phyloP scores from a whole-genome alignment of 192 early-diverging fungal genomes.

The Coemansia sp. region DNA sequence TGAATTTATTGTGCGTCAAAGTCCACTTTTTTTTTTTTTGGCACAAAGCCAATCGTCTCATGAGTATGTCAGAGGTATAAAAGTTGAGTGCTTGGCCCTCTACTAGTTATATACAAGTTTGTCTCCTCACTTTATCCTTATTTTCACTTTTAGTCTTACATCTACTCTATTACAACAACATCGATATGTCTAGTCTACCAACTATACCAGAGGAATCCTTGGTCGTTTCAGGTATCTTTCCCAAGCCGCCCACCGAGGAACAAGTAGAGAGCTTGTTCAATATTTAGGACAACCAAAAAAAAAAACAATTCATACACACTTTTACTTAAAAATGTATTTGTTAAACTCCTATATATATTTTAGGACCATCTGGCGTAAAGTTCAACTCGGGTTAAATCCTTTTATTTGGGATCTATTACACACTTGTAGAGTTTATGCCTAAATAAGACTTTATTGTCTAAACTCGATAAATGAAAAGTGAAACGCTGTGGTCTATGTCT shows the following conservation, averaged over 20 bases:
- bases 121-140: neutral
- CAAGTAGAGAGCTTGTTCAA: constrained; percentile 4
- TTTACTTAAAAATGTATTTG: too few relatives aligned
- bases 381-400: neutral
- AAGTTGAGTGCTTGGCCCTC: neutral
- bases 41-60: neutral
- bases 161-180: neutral
- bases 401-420: too few relatives aligned
- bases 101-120: neutral
- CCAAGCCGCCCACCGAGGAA: constrained; percentile 3
- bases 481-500: constrained; percentile 3
- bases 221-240: neutral
- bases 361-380: neutral
- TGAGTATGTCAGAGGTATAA: neutral
- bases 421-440: too few relatives aligned
- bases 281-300: neutral
- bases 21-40: neutral
- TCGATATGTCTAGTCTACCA: neutral
- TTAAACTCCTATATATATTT: too few relatives aligned
- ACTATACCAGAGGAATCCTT: neutral
- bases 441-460: constrained; percentile 7
- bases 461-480: neutral
- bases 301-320: too few relatives aligned
- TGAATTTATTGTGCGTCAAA: constrained; percentile 5
- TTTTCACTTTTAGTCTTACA: neutral